Evolutionary conservation across 2,329 filamentous ascomycete genomes (phyloP).

Genomic region (Hortaea sp.): DNA sequence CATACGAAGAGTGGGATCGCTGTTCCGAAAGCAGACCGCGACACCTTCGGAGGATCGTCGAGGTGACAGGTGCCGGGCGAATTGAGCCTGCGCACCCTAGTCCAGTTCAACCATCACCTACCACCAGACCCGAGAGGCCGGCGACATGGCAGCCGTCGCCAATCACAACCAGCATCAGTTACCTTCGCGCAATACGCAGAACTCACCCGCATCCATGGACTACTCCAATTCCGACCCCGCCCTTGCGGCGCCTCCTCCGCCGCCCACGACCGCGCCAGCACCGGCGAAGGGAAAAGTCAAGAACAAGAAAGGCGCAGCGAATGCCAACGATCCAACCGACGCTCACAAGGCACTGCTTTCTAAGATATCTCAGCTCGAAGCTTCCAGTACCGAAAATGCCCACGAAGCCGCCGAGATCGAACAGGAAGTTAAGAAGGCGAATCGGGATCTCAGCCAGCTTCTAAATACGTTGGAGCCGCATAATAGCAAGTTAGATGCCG

Average conservation of each 20-base stretch:
- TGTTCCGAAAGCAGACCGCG: too few species aligned
- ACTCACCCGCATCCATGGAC: constrained; percentile 21
- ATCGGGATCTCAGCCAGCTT: constrained; percentile 77
- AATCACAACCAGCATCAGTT: constrained; percentile 20
- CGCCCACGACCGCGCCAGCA: constrained; percentile 38
- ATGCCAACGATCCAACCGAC: constrained; percentile 75
- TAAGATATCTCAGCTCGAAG: constrained; percentile 90
- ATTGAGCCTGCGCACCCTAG: neutral
- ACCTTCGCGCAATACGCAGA: constrained; percentile 13
- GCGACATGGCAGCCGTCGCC: constrained; percentile 24
- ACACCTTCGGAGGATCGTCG: neutral
- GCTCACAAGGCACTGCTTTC: constrained; percentile 85
- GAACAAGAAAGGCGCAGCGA: constrained; percentile 11
- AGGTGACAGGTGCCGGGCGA: neutral
- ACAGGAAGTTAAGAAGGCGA: constrained; percentile 87
- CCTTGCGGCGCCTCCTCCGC: constrained; percentile 22
- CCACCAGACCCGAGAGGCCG: neutral
- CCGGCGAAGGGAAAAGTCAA: constrained; percentile 66
- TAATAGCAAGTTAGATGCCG: constrained; percentile 78
- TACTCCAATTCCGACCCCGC: constrained; percentile 23
- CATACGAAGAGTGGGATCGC: too few species aligned
- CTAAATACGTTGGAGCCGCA: constrained; percentile 83
- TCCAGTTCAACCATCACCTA: neutral
- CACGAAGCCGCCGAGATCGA: constrained; percentile 95
- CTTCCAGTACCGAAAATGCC: constrained; percentile 85